Conservation (phyloP, 257 asterid species). For the Solanum pimpinellifolium region DNA sequence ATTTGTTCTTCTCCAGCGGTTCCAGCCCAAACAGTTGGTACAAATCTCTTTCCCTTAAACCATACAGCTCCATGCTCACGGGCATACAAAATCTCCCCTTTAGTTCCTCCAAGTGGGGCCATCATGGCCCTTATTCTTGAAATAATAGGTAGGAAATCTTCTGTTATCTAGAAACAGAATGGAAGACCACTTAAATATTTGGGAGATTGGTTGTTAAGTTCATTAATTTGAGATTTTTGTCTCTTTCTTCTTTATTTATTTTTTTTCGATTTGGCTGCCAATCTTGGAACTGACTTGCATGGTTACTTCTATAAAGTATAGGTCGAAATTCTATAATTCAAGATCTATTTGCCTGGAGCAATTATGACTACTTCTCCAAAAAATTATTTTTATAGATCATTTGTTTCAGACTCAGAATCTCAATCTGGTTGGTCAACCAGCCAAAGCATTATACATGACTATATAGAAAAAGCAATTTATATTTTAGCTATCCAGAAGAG, state of each 20-base stretch:
- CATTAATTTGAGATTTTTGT: background rate
- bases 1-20: constrained; percentile 86
- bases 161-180: constrained; percentile 37
- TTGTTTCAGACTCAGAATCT: background rate
- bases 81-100: constrained; percentile 80
- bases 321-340: background rate
- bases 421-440: background rate
- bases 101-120: constrained; percentile 82
- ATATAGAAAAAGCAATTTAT: background rate
- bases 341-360: background rate
- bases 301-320: background rate
- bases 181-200: constrained; percentile 12
- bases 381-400: background rate
- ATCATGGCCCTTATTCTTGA: constrained; percentile 68
- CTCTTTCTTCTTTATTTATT: background rate
- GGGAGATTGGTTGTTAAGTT: background rate
- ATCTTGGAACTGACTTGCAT: background rate
- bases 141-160: constrained; percentile 76
- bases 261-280: background rate
- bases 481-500: background rate
- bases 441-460: background rate
- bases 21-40: constrained; percentile 62
- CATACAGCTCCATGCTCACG: constrained; percentile 91
- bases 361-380: background rate
- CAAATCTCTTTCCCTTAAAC: constrained; percentile 92